Conservation (phyloP, 2,329 filamentous ascomycete genomes). For the Alternaria viburni region DNA sequence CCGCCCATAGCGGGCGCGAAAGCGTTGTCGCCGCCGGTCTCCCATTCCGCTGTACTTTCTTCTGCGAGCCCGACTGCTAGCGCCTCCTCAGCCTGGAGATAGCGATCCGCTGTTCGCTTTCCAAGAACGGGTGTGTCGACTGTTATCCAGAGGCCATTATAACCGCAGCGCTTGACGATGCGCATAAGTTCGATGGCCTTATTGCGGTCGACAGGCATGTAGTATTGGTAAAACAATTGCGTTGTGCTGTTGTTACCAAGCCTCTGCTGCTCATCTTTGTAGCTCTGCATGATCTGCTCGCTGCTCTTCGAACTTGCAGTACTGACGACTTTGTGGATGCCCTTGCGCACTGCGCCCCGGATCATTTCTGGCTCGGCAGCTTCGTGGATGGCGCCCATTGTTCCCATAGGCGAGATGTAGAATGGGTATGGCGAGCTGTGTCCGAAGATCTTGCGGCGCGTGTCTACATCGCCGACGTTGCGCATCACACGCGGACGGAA, state of each 20-base stretch:
- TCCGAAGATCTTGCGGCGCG: slow-evolving; percentile 43
- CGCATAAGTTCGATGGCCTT: slow-evolving; percentile 43
- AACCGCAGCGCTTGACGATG: slow-evolving; percentile 39
- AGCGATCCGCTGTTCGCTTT: slow-evolving; percentile 44
- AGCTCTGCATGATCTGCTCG: slow-evolving; percentile 43
- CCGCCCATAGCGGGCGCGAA: slow-evolving; percentile 65
- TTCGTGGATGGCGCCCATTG: slow-evolving; percentile 42
- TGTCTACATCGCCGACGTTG: slow-evolving; percentile 43
- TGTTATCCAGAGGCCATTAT: slow-evolving; percentile 47
- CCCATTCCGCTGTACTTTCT: slow-evolving; percentile 59
- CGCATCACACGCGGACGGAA: slow-evolving; percentile 47
- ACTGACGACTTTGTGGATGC: slow-evolving; percentile 45
- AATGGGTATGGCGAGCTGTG: slow-evolving; percentile 44
- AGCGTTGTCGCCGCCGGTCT: slow-evolving; percentile 58
- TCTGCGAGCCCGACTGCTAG: slow-evolving; percentile 59
- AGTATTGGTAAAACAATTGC: slow-evolving; percentile 44
- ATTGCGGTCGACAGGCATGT: slow-evolving; percentile 42
- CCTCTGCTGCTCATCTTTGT: slow-evolving; percentile 30
- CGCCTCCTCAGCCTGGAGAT: slow-evolving; percentile 56
- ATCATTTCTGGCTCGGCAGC: slow-evolving; percentile 48
- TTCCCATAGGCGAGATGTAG: slow-evolving; percentile 50
- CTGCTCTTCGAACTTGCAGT: slow-evolving; percentile 42
- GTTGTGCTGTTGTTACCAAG: slow-evolving; percentile 37
- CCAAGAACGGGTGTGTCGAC: slow-evolving; percentile 46
- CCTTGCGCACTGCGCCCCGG: slow-evolving; percentile 42